Base-by-base conservation (phyloP, 75 land plant genomes). In the Picea glauca region DNA sequence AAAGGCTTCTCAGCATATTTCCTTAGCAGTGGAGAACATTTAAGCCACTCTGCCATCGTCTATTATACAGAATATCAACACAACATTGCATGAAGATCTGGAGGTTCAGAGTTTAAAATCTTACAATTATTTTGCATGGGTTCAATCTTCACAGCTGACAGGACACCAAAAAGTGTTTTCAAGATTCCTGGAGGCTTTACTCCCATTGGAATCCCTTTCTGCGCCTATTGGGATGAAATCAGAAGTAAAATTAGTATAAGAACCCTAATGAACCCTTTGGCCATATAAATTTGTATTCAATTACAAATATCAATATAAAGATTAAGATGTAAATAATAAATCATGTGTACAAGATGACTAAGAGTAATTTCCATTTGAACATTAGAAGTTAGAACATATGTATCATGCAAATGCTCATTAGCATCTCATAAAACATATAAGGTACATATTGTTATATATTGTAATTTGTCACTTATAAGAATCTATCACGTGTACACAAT, bases 181-280 rank as follows among this genome's bases (percentile, higher is more conserved):
- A 58, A 78, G 58, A 94, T 84, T 56, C 97, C 97, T 38, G 97
- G 94, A 76, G 92, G 93, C 81, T 85, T 92, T 40, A 79, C 85
- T 62, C 92, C 89, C 62, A 70, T 65, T 26, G 84, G 84, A 11
- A 75, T 78, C 58, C 75, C 90, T 80, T 86, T 92, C 62, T 84
- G 87, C 72, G 94, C 94, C 94, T 92, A 46, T 46, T 46, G 50
- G 5, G 50, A 46, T 5, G 5, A 40, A 70, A 40, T 8, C 43
- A 33, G 54, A 2, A 38, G 50, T 70, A 7, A 70, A 70, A 70
- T 70, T 9, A 70, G 40, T 18, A 18, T 17, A 31, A 64, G 3
- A 17, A 64, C 33, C 30, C 4, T 5, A 4, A 13, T 13, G 32
- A 32, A 64, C 30, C 17, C 5, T 14, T 4, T 3, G 4, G 20